phyloP scores from a whole-genome alignment of 768 basidiomycete species.

The Rhizopogon salebrosus region DNA sequence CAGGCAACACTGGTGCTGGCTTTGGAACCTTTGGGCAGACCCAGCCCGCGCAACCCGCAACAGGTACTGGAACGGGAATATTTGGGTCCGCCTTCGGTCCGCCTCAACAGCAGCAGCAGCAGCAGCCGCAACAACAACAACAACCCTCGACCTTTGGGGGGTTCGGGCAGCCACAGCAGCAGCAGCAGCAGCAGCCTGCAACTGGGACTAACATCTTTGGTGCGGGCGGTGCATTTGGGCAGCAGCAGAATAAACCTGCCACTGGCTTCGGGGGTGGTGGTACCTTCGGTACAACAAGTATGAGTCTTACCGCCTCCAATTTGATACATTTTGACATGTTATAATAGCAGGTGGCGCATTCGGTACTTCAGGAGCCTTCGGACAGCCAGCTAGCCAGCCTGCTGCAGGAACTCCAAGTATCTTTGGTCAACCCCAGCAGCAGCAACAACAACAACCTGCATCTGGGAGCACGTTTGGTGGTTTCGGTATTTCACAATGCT shows the following conservation, averaged over 20 bases:
- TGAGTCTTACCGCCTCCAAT: neutral
- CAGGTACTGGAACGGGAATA: conserved; percentile 32
- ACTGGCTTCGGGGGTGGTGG: conserved; percentile 21
- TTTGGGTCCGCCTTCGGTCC: conserved; percentile 43
- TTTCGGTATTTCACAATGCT: conserved; percentile 25
- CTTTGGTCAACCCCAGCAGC: conserved; percentile 35
- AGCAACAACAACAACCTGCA: conserved; percentile 22
- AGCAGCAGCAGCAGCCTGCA: conserved; percentile 30
- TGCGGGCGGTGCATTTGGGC: conserved; percentile 25
- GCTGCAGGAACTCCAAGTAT: conserved; percentile 16
- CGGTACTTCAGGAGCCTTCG: conserved; percentile 17
- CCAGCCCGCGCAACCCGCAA: conserved; percentile 34
- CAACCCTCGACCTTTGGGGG: conserved; percentile 40
- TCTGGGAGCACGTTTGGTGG: conserved; percentile 34
- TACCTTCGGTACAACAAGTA: conserved; percentile 23
- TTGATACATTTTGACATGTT: conserved; percentile 2
- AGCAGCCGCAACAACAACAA: conserved; percentile 26
- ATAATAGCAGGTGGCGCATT: conserved; percentile 15
- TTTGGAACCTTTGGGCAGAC: conserved; percentile 32
- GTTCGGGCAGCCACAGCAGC: conserved; percentile 46
- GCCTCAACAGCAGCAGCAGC: conserved; percentile 23
- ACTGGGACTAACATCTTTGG: conserved; percentile 29
- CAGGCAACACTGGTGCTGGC: conserved; percentile 21
- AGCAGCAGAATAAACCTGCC: conserved; percentile 26
- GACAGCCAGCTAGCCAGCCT: conserved; percentile 22